Evolutionary conservation across 805 yeast genomes (phyloP).

Genomic region (Clavispora santaluciae): DNA sequence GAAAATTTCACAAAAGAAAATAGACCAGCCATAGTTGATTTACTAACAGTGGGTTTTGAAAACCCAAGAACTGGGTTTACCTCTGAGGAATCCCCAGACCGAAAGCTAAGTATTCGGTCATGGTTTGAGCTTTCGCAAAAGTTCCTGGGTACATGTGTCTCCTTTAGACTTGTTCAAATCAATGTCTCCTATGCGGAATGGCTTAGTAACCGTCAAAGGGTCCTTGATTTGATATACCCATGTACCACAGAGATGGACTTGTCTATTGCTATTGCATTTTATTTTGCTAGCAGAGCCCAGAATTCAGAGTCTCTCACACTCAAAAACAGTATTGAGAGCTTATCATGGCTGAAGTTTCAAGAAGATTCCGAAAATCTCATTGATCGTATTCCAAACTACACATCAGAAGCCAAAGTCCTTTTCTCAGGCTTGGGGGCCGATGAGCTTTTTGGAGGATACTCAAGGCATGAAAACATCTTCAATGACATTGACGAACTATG

Average conservation of each 20-base stretch:
- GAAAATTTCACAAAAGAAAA: conserved; percentile 8
- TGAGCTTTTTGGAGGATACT: conserved; percentile 94
- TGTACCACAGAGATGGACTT: conserved; percentile 90
- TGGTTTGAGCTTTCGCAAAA: conserved; percentile 44
- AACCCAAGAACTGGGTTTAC: conserved; percentile 68
- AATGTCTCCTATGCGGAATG: conserved; percentile 72
- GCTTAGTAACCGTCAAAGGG: conserved; percentile 43
- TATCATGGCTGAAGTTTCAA: neutral
- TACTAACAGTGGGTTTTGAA: conserved; percentile 90
- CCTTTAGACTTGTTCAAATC: conserved; percentile 57
- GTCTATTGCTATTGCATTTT: conserved; percentile 92
- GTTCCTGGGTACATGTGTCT: conserved; percentile 32
- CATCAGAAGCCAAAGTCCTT: conserved; percentile 60
- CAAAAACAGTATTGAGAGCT: neutral
- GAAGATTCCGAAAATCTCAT: neutral
- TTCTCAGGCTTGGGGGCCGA: conserved; percentile 96
- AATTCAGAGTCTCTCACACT: conserved; percentile 3
- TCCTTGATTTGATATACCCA: conserved; percentile 71
- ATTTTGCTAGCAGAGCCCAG: conserved; percentile 68
- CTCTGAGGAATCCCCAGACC: conserved; percentile 77
- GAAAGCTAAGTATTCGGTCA: conserved; percentile 66
- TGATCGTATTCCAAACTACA: conserved; percentile 23
- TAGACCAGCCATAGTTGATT: conserved; percentile 44
- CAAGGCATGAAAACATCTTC: conserved; percentile 64
- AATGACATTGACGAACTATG: conserved; percentile 9